A percentile compares a stretch with the other conserved stretches of the same genome.
phyloP scores from a whole-genome alignment of 495 filamentous ascomycete genomes.

The Xylaria intraflava region DNA sequence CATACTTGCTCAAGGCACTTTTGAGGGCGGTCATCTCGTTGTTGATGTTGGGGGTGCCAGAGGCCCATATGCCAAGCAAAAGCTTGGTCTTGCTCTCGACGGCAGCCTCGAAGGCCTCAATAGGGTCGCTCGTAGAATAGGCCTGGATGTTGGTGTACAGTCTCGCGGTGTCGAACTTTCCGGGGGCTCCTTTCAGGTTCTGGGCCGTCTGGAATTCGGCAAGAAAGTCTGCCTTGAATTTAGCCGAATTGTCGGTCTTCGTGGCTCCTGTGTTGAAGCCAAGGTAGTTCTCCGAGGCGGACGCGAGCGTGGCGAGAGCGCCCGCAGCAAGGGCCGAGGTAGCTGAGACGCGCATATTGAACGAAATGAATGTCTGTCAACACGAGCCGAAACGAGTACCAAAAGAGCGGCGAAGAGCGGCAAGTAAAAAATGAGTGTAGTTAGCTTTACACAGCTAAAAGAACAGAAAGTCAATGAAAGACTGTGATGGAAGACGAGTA shows the following conservation, averaged over 20 bases:
- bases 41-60: constrained; percentile 41
- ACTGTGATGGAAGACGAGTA: not conserved
- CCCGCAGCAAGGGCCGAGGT: constrained; percentile 17
- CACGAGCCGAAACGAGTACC: not conserved
- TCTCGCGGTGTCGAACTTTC: constrained; percentile 41
- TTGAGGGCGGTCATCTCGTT: constrained; percentile 43
- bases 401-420: not conserved
- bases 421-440: constrained; percentile 3
- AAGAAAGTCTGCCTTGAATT: constrained; percentile 41
- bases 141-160: constrained; percentile 51
- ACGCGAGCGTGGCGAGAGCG: constrained; percentile 27
- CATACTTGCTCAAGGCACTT: constrained; percentile 37
- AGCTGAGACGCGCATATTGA: constrained; percentile 10
- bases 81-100: constrained; percentile 43
- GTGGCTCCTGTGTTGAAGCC: constrained; percentile 47
- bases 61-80: constrained; percentile 48
- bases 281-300: constrained; percentile 28
- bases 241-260: constrained; percentile 39
- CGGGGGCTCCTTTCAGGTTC: constrained; percentile 35
- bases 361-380: not conserved
- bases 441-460: not conserved
- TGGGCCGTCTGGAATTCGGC: constrained; percentile 42
- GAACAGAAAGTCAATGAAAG: constrained; percentile 6
- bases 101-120: constrained; percentile 48
- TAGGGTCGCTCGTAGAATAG: constrained; percentile 40